Evolutionary conservation across 1,284 basidiomycete genomes (phyloP).

Genomic region (Dichomitus squalens): DNA sequence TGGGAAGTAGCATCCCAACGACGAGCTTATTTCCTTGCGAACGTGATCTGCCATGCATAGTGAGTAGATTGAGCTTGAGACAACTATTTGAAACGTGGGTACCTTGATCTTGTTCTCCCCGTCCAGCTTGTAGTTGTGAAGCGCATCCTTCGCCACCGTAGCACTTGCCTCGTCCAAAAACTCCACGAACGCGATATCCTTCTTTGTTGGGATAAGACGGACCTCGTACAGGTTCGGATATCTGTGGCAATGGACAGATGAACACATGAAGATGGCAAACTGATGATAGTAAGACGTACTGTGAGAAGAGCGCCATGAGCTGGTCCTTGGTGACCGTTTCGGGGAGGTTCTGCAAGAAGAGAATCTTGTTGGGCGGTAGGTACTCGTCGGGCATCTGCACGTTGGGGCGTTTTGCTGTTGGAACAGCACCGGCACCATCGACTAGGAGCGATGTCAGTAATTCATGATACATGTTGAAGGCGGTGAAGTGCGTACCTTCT

Average conservation of each 20-base stretch:
- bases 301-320: constrained; percentile 85
- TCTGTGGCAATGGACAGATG: constrained; percentile 40
- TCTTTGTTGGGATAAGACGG: constrained; percentile 93
- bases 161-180: constrained; percentile 89
- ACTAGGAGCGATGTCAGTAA: constrained; percentile 44
- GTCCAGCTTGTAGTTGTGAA: constrained; percentile 96
- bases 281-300: constrained; percentile 51
- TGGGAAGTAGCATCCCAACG: neutral
- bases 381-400: constrained; percentile 99
- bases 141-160: constrained; percentile 88
- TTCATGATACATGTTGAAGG: constrained; percentile 5
- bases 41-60: constrained; percentile 48
- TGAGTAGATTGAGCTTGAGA: neutral
- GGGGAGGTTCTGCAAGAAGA: constrained; percentile 97
- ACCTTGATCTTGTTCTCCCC: constrained; percentile 97
- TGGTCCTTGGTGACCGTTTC: constrained; percentile 89
- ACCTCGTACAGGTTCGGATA: constrained; percentile 94
- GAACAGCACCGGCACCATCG: constrained; percentile 67
- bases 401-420: constrained; percentile 74
- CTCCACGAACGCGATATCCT: constrained; percentile 96
- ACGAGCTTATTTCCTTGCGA: constrained; percentile 52
- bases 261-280: neutral
- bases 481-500: constrained; percentile 54
- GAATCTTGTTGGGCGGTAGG: constrained; percentile 97
- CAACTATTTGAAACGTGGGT: neutral